Base-by-base conservation (phyloP, 2,329 filamentous ascomycete species). In the Ophiostoma sp. region DNA sequence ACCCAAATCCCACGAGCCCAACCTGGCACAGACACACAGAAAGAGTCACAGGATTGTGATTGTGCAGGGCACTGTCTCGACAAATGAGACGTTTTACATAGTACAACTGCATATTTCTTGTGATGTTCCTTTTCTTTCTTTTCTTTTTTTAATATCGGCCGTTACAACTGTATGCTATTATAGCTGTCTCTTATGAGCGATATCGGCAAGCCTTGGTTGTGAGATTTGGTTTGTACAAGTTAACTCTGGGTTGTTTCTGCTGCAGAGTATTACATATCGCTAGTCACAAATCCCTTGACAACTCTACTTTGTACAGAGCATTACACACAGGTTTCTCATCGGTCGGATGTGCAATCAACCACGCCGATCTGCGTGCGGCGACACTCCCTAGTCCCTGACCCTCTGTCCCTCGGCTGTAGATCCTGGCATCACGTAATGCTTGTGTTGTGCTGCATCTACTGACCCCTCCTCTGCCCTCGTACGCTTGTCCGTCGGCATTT, bases 1-100 rank as follows among this genome's bases (percentile, higher is more conserved):
- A 35, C 57, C 57, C 57, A 62, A 62, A 35, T 62, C 27, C 57
- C 57, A 62, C 57, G 57, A 35, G 57, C 57, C 27, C 57, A 62
- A 62, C 57, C 57, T 57, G 52, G 52, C 23, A 57, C 52, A 27
- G 23, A 57, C 7, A 57, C n/a, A 27, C 52, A 57, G n/a, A 27
- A 54, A 54, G 52, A 57, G 52, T 57, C 52, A 57, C 23, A 57
- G 52, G n/a, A 57, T 48, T 15, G 44, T 48, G 3, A 54, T 23
- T 23, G 15, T 27, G 52, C n/a, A 57, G 52, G n/a, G 11, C 7
- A 27, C 10, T 23, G n/a, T 13, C n/a, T 27, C 52, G 23, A 57
- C 44, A 20, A 48, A 48, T 48, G 15, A 48, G 17, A 48, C n/a
- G 15, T 20, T 48, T 48, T 20, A 48, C n/a, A n/a, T n/a, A n/a